Evolutionary conservation across 2,329 filamentous ascomycete species (phyloP).

Genomic region (Colletotrichum graminicola): DNA sequence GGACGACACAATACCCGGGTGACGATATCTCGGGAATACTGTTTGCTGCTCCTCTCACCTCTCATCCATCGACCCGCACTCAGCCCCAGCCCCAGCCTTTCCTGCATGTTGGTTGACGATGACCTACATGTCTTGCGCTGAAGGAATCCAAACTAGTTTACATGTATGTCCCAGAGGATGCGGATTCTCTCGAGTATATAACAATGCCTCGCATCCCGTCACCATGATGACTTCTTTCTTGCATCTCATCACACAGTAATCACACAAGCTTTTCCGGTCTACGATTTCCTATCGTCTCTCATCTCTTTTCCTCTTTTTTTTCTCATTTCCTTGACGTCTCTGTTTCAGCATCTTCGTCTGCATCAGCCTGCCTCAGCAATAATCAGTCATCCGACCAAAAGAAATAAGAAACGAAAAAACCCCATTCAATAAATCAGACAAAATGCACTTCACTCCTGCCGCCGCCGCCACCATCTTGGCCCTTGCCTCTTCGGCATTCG

Average conservation of each 20-base stretch:
- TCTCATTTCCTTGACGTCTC: slow-evolving; percentile 13
- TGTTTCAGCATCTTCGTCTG: slow-evolving; percentile 2
- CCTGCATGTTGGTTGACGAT: slow-evolving; percentile 22
- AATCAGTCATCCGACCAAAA: slow-evolving; percentile 6
- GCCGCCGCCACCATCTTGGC: slow-evolving; percentile 55
- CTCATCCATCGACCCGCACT: not conserved
- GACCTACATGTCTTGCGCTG: slow-evolving; percentile 21
- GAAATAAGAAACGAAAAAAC: not conserved
- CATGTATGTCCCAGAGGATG: not conserved
- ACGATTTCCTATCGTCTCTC: slow-evolving; percentile 7
- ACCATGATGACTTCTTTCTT: slow-evolving; percentile 9
- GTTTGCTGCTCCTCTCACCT: not conserved
- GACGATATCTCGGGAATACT: not conserved
- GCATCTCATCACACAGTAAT: slow-evolving; percentile 19
- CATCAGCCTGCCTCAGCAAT: slow-evolving; percentile 5
- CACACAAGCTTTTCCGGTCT: not conserved
- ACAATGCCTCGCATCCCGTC: slow-evolving; percentile 1
- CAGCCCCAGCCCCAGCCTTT: slow-evolving; percentile 9
- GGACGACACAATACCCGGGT: slow-evolving; percentile 26
- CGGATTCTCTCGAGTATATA: slow-evolving; percentile 26
- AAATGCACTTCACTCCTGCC: slow-evolving; percentile 50
- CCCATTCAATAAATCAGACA: slow-evolving; percentile 41
- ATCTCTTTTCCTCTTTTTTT: slow-evolving; percentile 1
- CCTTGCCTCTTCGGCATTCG: slow-evolving; percentile 51
- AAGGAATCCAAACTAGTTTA: slow-evolving; percentile 28